Evolutionary conservation across 108 stramenopile genomes (phyloP), one percentile per base, ranked within the genome.

Genomic region (Cylindrotheca fusiformis): DNA sequence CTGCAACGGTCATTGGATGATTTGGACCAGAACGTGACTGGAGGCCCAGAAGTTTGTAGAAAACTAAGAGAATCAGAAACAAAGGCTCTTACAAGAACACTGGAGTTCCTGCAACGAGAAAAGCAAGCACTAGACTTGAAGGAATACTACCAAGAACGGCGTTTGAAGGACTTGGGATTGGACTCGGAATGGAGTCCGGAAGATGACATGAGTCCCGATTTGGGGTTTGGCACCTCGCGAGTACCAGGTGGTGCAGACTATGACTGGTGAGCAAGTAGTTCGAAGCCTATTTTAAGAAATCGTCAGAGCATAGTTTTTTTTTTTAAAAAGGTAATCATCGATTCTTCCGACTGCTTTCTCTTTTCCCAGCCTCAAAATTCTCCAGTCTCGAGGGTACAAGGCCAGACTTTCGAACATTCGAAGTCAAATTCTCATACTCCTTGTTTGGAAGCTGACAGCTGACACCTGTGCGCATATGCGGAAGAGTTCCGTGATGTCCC

Each of bases 61-160:
- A 57, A 80, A 58, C 67, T 95, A n/a, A 71, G 89, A 26, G 76
- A 71, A 52, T 72, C 86, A 5, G 90, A 92, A 75, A 72, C 62
- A 20, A 61, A 71, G 55, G 87, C 81, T 6, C 55, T 93, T n/a
- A 68, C 69, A 57, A 52, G 84, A 52, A 93, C 93, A 10, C 47
- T 78, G 12, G 76, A 73, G 23, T 96, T 76, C 58, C 70, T 94
- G 75, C 67, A 79, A 51, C 78, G 88, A 51, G 96, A 96, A 60
- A 83, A 72, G 58, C 81, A 90, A 59, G 94, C 93, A 21, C 70
- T 97, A 63, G 94, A 94, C 66, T 60, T 85, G 64, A 95, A 95
- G 75, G 93, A 93, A 61, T 97, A 97, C 74, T 97, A 97, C 65
- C 94, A 95, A 68, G 88, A 94, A 69, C 71, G 94, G 36, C 84